These are phyloP conservation scores for Canavalia ensiformis DNA, from an alignment of 306 rosid species.

Conservation along the genomic window DNA sequence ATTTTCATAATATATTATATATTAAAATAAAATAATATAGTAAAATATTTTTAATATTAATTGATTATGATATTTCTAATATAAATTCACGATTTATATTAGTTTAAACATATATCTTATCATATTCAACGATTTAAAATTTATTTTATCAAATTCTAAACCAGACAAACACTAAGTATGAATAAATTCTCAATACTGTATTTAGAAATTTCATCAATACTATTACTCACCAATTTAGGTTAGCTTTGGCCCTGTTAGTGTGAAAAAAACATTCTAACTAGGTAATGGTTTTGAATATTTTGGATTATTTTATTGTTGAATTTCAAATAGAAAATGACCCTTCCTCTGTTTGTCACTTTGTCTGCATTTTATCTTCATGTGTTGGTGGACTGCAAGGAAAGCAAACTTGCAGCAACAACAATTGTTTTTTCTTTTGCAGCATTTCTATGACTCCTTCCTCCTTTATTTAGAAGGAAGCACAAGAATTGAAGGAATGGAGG, in stretches of 20 bases:
- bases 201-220: background rate
- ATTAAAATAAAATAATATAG: too few species aligned
- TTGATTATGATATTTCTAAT: too few species aligned
- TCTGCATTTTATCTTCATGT: conserved; percentile 19
- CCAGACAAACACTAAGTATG: background rate
- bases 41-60: too few species aligned
- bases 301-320: conserved; percentile 40
- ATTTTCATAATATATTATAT: too few species aligned
- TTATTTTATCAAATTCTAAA: too few species aligned
- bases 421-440: background rate
- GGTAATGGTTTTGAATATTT: conserved; percentile 38
- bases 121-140: too few species aligned
- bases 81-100: too few species aligned
- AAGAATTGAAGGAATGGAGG: conserved; percentile 21
- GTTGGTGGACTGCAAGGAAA: conserved; percentile 56
- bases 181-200: background rate
- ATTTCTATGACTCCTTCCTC: conserved; percentile 44
- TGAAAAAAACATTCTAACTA: conserved; percentile 39
- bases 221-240: background rate
- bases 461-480: conserved; percentile 48
- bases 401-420: conserved; percentile 44
- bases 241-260: conserved; percentile 1
- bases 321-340: conserved; percentile 52
- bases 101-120: too few species aligned
- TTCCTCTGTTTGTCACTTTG: conserved; percentile 43